These are phyloP conservation scores for Lomentospora prolificans DNA, from an alignment of 2,329 filamentous ascomycete genomes.

Conservation along the genomic window DNA sequence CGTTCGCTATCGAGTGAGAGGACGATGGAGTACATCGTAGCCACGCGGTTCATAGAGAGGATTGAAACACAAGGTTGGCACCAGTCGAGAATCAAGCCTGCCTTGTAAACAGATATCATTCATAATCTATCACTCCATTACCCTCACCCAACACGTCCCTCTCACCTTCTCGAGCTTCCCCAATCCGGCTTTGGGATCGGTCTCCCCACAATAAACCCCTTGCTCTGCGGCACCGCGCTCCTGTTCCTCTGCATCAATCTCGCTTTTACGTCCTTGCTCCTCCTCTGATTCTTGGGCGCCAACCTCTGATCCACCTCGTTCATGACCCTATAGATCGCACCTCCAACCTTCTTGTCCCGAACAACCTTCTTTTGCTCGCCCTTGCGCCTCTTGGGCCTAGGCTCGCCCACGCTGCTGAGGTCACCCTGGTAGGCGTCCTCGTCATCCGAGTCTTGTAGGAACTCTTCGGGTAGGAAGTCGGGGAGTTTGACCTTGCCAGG, in stretches of 20 bases:
- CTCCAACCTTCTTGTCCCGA: slow-evolving; percentile 38
- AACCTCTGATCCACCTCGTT: slow-evolving; percentile 34
- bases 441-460: slow-evolving; percentile 39
- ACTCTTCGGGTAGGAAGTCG: slow-evolving; percentile 40
- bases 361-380: slow-evolving; percentile 20
- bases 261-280: slow-evolving; percentile 31
- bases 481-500: slow-evolving; percentile 21
- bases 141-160: not conserved
- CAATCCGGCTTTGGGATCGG: slow-evolving; percentile 2
- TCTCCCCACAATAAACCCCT: slow-evolving; percentile 30
- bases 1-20: too few species aligned
- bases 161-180: slow-evolving; percentile 7
- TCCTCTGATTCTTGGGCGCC: slow-evolving; percentile 36
- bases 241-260: slow-evolving; percentile 36
- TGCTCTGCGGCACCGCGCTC: slow-evolving; percentile 24
- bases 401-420: slow-evolving; percentile 8
- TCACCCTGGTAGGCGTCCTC: slow-evolving; percentile 16
- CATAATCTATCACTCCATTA: not conserved
- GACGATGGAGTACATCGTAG: too few species aligned
- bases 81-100: not conserved
- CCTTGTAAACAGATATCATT: not conserved
- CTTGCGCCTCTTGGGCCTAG: not conserved
- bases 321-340: slow-evolving; percentile 43
- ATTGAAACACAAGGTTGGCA: too few species aligned
- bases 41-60: too few species aligned